These are phyloP conservation scores for Singerocomus rubriflavus DNA, from an alignment of 1,284 basidiomycete species.

Conservation along the genomic window DNA sequence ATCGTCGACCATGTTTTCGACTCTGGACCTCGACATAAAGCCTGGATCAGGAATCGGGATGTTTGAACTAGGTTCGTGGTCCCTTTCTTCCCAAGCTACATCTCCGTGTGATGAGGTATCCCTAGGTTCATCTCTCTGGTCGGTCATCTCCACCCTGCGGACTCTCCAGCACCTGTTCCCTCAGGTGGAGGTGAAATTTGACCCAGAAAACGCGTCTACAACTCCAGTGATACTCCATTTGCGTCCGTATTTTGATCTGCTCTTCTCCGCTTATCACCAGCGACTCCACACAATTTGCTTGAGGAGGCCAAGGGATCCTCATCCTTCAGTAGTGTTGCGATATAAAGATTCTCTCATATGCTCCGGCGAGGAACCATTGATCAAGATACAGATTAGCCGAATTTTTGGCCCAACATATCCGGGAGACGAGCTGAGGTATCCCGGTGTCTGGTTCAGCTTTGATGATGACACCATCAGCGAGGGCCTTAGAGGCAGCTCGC, in stretches of 20 bases:
- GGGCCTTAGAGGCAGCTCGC: slow-evolving; percentile 40
- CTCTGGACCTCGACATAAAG: slow-evolving; percentile 69
- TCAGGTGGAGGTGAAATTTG: slow-evolving; percentile 81
- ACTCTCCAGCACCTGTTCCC: slow-evolving; percentile 66
- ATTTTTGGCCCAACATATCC: slow-evolving; percentile 85
- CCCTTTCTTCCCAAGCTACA: neutral
- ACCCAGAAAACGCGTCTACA: slow-evolving; percentile 66
- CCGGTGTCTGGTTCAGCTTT: slow-evolving; percentile 80
- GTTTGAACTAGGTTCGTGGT: slow-evolving; percentile 65
- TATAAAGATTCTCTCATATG: slow-evolving; percentile 70
- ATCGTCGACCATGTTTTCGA: slow-evolving; percentile 50
- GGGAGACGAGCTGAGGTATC: slow-evolving; percentile 74
- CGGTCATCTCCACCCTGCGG: slow-evolving; percentile 68
- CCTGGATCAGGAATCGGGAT: slow-evolving; percentile 77
- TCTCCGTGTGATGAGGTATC: slow-evolving; percentile 5
- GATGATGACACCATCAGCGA: slow-evolving; percentile 62
- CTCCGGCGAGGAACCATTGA: slow-evolving; percentile 54
- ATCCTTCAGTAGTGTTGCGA: slow-evolving; percentile 62
- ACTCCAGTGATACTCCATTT: slow-evolving; percentile 77
- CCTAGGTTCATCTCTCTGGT: slow-evolving; percentile 79
- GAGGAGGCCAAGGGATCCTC: slow-evolving; percentile 57
- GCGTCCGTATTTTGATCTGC: slow-evolving; percentile 72
- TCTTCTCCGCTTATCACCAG: slow-evolving; percentile 76
- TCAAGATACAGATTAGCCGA: slow-evolving; percentile 65
- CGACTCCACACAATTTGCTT: slow-evolving; percentile 73